These are phyloP conservation scores for Starmerella powellii DNA, from an alignment of 805 yeast species.

Conservation along the genomic window DNA sequence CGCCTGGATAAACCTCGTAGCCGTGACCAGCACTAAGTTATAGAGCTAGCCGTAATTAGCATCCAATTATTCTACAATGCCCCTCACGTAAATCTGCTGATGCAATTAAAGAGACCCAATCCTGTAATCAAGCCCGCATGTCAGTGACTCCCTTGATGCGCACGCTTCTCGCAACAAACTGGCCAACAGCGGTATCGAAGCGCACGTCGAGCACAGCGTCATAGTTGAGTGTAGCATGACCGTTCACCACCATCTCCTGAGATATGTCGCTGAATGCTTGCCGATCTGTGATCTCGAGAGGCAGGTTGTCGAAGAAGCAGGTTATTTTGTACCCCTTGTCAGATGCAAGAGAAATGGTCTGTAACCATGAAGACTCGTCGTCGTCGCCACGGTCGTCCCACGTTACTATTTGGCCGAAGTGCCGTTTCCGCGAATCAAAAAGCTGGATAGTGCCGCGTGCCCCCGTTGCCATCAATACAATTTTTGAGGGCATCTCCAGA, in stretches of 20 bases:
- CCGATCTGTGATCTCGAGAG: slow-evolving; percentile 34
- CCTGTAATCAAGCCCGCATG: slow-evolving; percentile 10
- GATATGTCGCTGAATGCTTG: slow-evolving; percentile 35
- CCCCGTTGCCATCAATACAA: slow-evolving; percentile 28
- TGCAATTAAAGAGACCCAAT: too few species aligned
- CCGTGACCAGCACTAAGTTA: not conserved
- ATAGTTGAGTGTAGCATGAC: slow-evolving; percentile 32
- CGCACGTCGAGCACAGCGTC: slow-evolving; percentile 32
- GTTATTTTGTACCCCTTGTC: slow-evolving; percentile 29
- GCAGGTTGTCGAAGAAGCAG: slow-evolving; percentile 34
- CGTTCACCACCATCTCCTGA: slow-evolving; percentile 33
- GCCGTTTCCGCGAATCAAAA: slow-evolving; percentile 29
- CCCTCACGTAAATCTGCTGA: too few species aligned
- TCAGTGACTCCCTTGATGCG: slow-evolving; percentile 15
- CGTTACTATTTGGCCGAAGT: slow-evolving; percentile 35
- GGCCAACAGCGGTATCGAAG: slow-evolving; percentile 13
- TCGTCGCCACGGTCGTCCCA: slow-evolving; percentile 19
- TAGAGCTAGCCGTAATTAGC: too few species aligned
- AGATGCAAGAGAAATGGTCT: slow-evolving; percentile 27
- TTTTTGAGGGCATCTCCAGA: slow-evolving; percentile 19
- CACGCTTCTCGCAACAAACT: slow-evolving; percentile 7
- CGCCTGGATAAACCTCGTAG: slow-evolving; percentile 97
- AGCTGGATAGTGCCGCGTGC: slow-evolving; percentile 36
- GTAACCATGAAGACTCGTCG: slow-evolving; percentile 31
- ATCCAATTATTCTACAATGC: too few species aligned